Evolutionary conservation across 371 early-diverging fungal genomes (phyloP), one percentile per base, ranked within the genome.

Genomic region (Dinochytrium kinnereticum): DNA sequence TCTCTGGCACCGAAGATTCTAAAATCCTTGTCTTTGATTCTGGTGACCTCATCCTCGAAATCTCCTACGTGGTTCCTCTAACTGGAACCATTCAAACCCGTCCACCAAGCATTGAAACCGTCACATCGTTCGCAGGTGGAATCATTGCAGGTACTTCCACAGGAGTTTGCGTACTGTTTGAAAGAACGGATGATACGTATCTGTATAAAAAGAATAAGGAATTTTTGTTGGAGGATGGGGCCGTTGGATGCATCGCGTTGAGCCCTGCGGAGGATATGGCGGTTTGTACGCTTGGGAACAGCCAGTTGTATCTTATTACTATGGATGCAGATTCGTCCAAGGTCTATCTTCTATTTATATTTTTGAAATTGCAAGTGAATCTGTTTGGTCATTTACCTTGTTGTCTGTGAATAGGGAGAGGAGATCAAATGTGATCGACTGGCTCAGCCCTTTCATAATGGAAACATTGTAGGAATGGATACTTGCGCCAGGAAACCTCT

Each of bases 401-500:
- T 69, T 44, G 44, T 19, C 44, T 44, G 13, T 44, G 44, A n/a
- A 30, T 64, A 80, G 78, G 79, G 79, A 19, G 83, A 84, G 1
- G 82, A 81, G 37, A 73, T 79, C 36, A 81, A 82, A 73, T 81
- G 76, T 59, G 77, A 79, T 26, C 73, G 75, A 5, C 74, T 87
- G 17, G 37, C 65, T 5, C 85, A 86, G n/a, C 76, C 85, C 2
- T 87, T 85, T 73, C 89, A 88, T 76, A 67, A 64, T 33, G 84
- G 84, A 28, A 49, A 76, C 2, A 80, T 88, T 69, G 55, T 74
- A 10, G 82, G 85, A 15, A 79, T 88, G 82, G 89, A 88, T 70
- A 75, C 78, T 7, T 82, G 86, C 59, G 75, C 78, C 10, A 70
- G 89, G 34, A 87, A 87, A 65, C 86, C 87, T 13, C 71, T 88